Evolutionary conservation across 768 basidiomycete genomes (phyloP).

Genomic region (Nidularia pulvinata): DNA sequence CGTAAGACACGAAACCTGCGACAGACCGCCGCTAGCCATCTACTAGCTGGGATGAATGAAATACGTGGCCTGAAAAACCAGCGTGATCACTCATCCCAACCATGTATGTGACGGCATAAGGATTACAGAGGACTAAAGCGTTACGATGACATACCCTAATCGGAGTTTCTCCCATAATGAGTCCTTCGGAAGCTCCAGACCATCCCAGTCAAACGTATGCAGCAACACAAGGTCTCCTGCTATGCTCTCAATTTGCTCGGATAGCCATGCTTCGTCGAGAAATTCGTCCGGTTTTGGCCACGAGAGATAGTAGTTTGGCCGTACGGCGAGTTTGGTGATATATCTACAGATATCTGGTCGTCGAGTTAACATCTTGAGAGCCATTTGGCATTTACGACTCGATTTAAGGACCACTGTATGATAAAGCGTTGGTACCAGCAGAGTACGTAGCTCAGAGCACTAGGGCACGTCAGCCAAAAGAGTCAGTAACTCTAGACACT

Average conservation of each 20-base stretch:
- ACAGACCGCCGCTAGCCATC: not conserved
- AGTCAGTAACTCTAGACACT: constrained; percentile 2
- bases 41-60: not conserved
- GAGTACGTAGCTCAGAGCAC: constrained; percentile 24
- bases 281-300: constrained; percentile 43
- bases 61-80: not conserved
- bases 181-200: constrained; percentile 42
- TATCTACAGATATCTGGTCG: constrained; percentile 32
- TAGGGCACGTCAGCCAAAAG: constrained; percentile 6
- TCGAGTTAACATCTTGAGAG: constrained; percentile 30
- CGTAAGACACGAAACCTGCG: not conserved
- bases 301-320: constrained; percentile 51
- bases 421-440: constrained; percentile 40
- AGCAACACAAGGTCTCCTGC: constrained; percentile 28
- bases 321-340: constrained; percentile 40
- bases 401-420: constrained; percentile 42
- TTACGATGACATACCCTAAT: constrained; percentile 24
- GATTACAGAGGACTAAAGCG: not conserved
- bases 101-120: not conserved
- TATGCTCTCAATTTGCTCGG: constrained; percentile 26
- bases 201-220: constrained; percentile 53
- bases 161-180: constrained; percentile 39
- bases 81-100: not conserved
- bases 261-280: constrained; percentile 41
- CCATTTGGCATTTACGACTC: constrained; percentile 30